Base-by-base conservation (phyloP, 305 asterid genomes). In the Withania somnifera region DNA sequence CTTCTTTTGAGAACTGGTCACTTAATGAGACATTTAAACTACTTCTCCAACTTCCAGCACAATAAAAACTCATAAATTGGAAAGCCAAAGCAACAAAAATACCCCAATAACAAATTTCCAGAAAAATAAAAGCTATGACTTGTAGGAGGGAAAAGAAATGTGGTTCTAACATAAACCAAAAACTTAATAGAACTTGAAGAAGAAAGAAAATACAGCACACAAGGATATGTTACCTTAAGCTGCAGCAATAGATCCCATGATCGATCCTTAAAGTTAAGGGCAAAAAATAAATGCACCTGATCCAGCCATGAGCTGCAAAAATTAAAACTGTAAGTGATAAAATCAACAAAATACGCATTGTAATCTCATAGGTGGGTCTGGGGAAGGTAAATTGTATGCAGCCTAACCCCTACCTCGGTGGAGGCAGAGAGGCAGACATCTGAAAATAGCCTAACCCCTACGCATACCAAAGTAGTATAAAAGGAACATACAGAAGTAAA, bases 271-370 rank as follows among this genome's bases (percentile, higher is more conserved):
- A 79, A 76, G 85, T 86, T 80, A 66, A 87, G 93, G 82, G 90
- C 85, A 61, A 91, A 93, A 86, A 92, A 96, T 38, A 36, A 87
- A 86, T 69, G 85, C 85, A 91, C 95, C 86, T 90, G 93, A 85
- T 93, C 94, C 88, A 89, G 82, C 99, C 99, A 96, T 88, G 87
- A 89, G 66, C 99, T 96, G 85, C 61, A 85, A 69, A 86, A 79
- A 82, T 20, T 73, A 19, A 77, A 86, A 82, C 58, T 28, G 76
- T 84, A 82, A 86, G 77, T 77, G 80, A 64, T 58, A 51, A 67
- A 36, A 38, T 34, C 28, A 51, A 51, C 64, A 56, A 10, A 36
- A 26, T 26, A 60, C n/a, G 36, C 0, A 30, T 2, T 60, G 67
- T 60, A 26, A 26, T 60, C 67, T 19, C 67, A 60, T 14, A 24